These are phyloP conservation scores for Psilocybe sp. DNA, from an alignment of 768 basidiomycete species.

Conservation along the genomic window DNA sequence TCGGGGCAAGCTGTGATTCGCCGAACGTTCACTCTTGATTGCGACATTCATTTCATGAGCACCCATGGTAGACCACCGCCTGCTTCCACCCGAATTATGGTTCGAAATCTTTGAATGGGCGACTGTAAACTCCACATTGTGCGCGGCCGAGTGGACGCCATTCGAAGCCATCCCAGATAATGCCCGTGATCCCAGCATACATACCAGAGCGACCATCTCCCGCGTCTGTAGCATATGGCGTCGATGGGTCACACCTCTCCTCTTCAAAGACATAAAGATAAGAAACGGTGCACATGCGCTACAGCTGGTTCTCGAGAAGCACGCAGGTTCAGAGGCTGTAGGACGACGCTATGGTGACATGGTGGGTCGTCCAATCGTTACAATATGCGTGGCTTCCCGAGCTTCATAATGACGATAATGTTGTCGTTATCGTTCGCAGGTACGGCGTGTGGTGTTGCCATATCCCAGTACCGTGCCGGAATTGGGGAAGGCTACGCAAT, in stretches of 20 bases:
- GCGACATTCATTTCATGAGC: neutral
- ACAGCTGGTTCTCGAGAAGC: slow-evolving; percentile 23
- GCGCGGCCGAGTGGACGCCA: slow-evolving; percentile 36
- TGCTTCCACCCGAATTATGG: slow-evolving; percentile 55
- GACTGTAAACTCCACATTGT: slow-evolving; percentile 24
- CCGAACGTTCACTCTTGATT: neutral
- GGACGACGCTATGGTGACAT: slow-evolving; percentile 24
- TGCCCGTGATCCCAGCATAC: slow-evolving; percentile 23
- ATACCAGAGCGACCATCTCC: slow-evolving; percentile 39
- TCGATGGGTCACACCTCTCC: slow-evolving; percentile 37
- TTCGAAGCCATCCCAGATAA: slow-evolving; percentile 40
- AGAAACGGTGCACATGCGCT: slow-evolving; percentile 22
- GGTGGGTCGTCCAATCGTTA: slow-evolving; percentile 18
- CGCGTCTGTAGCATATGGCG: slow-evolving; percentile 60
- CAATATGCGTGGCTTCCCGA: neutral
- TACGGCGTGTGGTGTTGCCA: slow-evolving; percentile 57
- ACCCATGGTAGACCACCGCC: slow-evolving; percentile 17
- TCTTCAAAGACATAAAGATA: slow-evolving; percentile 56
- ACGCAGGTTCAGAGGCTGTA: slow-evolving; percentile 13
- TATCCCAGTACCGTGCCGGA: slow-evolving; percentile 50
- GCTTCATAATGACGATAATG: slow-evolving; percentile 4
- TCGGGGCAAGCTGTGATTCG: slow-evolving; percentile 6
- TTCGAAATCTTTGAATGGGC: slow-evolving; percentile 48
- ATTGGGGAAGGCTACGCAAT: slow-evolving; percentile 24
- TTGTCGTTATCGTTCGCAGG: slow-evolving; percentile 26